Evolutionary conservation across 2,329 filamentous ascomycete genomes (phyloP).

Genomic region (Nigrospora sphaerica): DNA sequence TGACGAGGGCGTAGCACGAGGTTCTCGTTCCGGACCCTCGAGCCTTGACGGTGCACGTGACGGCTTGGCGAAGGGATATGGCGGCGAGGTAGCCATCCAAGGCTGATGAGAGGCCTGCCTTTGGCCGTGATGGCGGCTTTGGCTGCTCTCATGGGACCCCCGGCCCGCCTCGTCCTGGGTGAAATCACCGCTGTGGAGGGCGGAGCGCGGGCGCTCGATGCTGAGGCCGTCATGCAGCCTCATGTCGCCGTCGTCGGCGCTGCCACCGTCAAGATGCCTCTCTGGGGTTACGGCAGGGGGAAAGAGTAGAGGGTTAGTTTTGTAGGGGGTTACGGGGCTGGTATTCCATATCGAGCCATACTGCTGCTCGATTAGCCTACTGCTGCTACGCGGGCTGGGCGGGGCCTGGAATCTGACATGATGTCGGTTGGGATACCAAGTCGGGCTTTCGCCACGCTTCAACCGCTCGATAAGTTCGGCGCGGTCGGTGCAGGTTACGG

Average conservation of each 20-base stretch:
- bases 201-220: conserved; percentile 78
- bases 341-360: conserved; percentile 28
- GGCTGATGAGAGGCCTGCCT: conserved; percentile 11
- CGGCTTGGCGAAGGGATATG: conserved; percentile 36
- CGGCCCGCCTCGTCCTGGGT: conserved; percentile 34
- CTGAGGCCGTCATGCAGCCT: conserved; percentile 48
- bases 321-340: too few relatives aligned
- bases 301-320: conserved; percentile 28
- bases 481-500: conserved; percentile 48
- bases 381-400: not conserved
- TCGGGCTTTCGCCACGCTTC: conserved; percentile 70
- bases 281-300: conserved; percentile 26
- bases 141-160: conserved; percentile 13
- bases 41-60: conserved; percentile 21
- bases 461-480: conserved; percentile 77
- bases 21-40: conserved; percentile 23
- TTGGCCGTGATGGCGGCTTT: conserved; percentile 8
- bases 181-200: conserved; percentile 62
- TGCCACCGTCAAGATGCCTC: too few relatives aligned
- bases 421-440: conserved; percentile 62
- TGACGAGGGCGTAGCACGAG: conserved; percentile 44
- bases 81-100: conserved; percentile 52
- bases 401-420: conserved; percentile 30
- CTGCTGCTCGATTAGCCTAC: conserved; percentile 12
- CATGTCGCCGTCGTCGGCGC: conserved; percentile 23